Evolutionary conservation across 257 asterid species (phyloP), one percentile per base, ranked within the genome.

Genomic region (Euphrasia confusa): DNA sequence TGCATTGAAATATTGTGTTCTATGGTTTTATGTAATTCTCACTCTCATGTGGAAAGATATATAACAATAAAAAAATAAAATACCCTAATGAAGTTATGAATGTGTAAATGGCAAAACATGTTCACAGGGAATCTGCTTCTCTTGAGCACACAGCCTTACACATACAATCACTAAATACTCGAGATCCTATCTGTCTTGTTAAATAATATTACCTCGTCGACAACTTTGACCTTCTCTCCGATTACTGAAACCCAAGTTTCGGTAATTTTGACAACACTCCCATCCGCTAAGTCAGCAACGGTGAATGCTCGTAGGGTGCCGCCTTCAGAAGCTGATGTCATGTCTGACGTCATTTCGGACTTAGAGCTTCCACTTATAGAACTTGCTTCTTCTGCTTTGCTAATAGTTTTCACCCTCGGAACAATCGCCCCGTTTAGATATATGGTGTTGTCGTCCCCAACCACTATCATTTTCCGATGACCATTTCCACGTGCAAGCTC

Each of bases 361-460:
- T 4, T 64, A 40, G 80, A 65, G 53, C 71, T 39, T 7, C 40
- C 40, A 2, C 53, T 12, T 7, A 12, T 15, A 59, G 30, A 10
- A 13, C 54, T 67, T 56, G 54, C 74, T 35, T 71, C 75, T 70
- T 76, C 76, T 72, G 74, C 74, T n/a, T 70, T 53, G 61, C 74
- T 40, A 15, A 72, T 17, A 30, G 66, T 47, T 72, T 71, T 75
- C 3, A 88, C 83, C 77, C 97, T 83, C 1, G 98, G 98, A 69
- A 86, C 95, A 57, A 88, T 69, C 7, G 95, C 98, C 33, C 98
- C 97, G 4, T 89, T 91, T 64, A 91, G 83, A 71, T 86, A 86
- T 62, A 83, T 69, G 48, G 67, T 81, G 58, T 69, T 72, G 73
- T 86, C 90, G 28, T 81, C 85, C 57, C 86, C 93, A 39, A 80